Conservation (phyloP, 1,284 basidiomycete species). For the Naganishia liquefaciens region DNA sequence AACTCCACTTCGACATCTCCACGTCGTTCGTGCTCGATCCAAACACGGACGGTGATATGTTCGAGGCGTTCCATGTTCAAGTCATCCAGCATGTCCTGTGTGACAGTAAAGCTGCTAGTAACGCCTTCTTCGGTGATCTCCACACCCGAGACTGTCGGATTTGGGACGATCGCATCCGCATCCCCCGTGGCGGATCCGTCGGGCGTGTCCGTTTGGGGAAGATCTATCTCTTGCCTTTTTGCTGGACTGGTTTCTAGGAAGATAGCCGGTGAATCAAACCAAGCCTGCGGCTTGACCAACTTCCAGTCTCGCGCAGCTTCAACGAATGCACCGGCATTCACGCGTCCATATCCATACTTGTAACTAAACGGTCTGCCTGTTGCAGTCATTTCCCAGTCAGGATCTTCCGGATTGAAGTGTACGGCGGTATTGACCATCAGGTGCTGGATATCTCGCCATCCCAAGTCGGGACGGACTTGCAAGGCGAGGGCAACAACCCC, state of each 20-base stretch:
- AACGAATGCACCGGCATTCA: slow-evolving; percentile 83
- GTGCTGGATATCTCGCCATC: slow-evolving; percentile 96
- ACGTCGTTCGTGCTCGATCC: slow-evolving; percentile 81
- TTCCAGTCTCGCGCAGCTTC: slow-evolving; percentile 79
- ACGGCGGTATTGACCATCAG: slow-evolving; percentile 78
- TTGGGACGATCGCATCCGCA: slow-evolving; percentile 35
- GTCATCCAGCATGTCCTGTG: slow-evolving; percentile 66
- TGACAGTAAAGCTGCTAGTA: slow-evolving; percentile 67
- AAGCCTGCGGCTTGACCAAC: slow-evolving; percentile 91
- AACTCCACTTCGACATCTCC: slow-evolving; percentile 94
- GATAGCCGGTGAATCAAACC: slow-evolving; percentile 75
- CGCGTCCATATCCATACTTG: slow-evolving; percentile 89
- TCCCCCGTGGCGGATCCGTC: slow-evolving; percentile 16
- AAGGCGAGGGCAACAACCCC: slow-evolving; percentile 87
- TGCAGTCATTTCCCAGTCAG: slow-evolving; percentile 89
- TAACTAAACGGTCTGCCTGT: slow-evolving; percentile 84
- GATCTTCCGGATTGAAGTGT: slow-evolving; percentile 82
- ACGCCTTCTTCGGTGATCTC: slow-evolving; percentile 69
- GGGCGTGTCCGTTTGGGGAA: neutral
- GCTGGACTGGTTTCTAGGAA: slow-evolving; percentile 56
- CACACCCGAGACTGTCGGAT: slow-evolving; percentile 23
- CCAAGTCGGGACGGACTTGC: slow-evolving; percentile 82
- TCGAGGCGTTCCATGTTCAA: slow-evolving; percentile 86
- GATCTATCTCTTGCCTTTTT: slow-evolving; percentile 40
- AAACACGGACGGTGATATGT: slow-evolving; percentile 89